Evolutionary conservation across 2,329 filamentous ascomycete species (phyloP).

Genomic region (Aciculosporium take): DNA sequence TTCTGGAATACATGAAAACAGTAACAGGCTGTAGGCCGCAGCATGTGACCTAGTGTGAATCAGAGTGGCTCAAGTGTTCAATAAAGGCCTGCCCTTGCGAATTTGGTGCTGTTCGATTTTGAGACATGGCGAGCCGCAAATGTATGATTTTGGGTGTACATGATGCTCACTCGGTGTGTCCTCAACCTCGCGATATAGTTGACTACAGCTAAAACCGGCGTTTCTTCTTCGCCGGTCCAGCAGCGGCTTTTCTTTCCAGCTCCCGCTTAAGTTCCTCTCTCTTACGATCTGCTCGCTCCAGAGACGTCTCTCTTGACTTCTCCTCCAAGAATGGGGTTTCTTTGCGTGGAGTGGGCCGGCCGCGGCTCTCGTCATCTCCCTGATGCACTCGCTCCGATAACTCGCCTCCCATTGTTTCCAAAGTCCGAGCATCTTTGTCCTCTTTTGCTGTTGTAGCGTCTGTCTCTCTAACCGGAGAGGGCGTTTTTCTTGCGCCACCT

Average conservation of each 20-base stretch:
- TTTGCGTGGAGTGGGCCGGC: constrained; percentile 9
- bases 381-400: neutral
- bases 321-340: constrained; percentile 15
- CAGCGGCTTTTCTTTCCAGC: constrained; percentile 32
- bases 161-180: neutral
- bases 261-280: constrained; percentile 37
- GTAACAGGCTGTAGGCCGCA: too few species aligned
- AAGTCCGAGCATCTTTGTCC: constrained; percentile 10
- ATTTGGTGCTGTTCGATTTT: neutral
- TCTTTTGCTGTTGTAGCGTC: neutral
- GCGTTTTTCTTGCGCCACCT: constrained; percentile 13
- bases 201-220: constrained; percentile 30
- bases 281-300: constrained; percentile 33
- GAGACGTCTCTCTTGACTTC: constrained; percentile 26
- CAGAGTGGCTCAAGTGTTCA: too few species aligned
- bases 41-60: too few species aligned
- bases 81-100: neutral
- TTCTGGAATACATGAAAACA: neutral
- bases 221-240: constrained; percentile 41
- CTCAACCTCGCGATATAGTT: neutral
- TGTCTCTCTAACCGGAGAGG: constrained; percentile 4
- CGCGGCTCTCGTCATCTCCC: constrained; percentile 14
- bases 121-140: neutral
- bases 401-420: constrained; percentile 22
- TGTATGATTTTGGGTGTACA: neutral